Base-by-base conservation (phyloP, 768 basidiomycete species). In the Leccinellum rugosiceps region DNA sequence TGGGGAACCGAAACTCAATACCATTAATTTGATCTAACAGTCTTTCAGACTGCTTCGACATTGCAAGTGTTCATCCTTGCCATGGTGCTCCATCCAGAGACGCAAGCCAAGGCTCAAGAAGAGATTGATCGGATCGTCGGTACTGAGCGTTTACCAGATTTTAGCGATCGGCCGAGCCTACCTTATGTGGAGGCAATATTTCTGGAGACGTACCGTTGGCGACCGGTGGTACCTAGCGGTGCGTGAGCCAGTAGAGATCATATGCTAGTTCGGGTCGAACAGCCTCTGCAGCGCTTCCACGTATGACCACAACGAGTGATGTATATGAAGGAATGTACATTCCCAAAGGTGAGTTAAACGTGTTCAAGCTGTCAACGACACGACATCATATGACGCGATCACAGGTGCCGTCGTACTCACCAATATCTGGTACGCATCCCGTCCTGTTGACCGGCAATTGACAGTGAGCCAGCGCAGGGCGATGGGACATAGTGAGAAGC, bases 401-500 rank as follows among this genome's bases (percentile, higher is more conserved):
- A 2, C 52, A 72, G 69, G 61, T 4, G 55, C 61, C 11, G 56
- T 60, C 38, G 50, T 72, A 2, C 3, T 72, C n/a, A n/a, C 45
- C 15, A 72, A 70, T 13, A 30, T 68, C 6, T 70, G 69, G 69
- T 68, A 50, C 9, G 61, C 10, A n/a, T 52, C 44, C 44, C 11
- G 17, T 47, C 9, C n/a, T 41, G 13, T 44, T 15, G 17, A 2
- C 14, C 4, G 7, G 15, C 13, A 26, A 30, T 28, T 49, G 30
- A 15, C 11, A 25, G 43, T 59, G 38, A 70, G 9, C 21, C 19
- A 6, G 28, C 6, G 8, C 30, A 80, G 78, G 77, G 76, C 72
- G 8, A 77, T 80, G 43, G 72, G 78, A 15, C 83, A 82, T 56
- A 81, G 86, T 63, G 76, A 77, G 50, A 65, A 62, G 2, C 69